These are phyloP conservation scores for Oxyria digyna DNA, from an alignment of 148 eudicot species.

Conservation along the genomic window DNA sequence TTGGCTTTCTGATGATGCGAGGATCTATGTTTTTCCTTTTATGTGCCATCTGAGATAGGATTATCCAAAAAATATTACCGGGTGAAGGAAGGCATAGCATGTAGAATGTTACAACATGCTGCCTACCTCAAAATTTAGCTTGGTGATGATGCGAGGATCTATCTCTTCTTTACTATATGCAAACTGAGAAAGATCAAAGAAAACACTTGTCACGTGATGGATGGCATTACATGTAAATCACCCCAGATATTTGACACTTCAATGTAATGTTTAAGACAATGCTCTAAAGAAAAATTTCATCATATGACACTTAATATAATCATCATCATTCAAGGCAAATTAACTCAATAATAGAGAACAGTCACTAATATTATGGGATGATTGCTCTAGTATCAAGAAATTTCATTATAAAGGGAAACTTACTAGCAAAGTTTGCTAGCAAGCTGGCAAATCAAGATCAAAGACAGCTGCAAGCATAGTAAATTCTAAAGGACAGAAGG, in stretches of 20 bases:
- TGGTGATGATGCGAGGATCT: slow-evolving; percentile 19
- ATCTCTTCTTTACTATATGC: slow-evolving; percentile 41
- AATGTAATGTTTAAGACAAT: neutral
- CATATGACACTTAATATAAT: no score
- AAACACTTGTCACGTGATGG: neutral
- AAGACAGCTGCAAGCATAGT: no score
- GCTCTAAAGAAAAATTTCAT: no score
- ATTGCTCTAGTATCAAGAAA: no score
- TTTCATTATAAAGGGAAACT: no score
- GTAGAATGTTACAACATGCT: neutral
- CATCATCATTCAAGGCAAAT: no score
- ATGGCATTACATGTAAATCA: neutral
- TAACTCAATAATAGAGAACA: no score
- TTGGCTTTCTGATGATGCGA: neutral
- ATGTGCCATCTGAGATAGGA: neutral
- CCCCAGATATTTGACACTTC: neutral
- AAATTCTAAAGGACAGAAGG: no score
- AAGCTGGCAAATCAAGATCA: no score
- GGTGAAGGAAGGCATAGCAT: neutral
- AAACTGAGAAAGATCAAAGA: slow-evolving; percentile 21
- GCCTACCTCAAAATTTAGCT: slow-evolving; percentile 17
- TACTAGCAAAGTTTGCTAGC: no score
- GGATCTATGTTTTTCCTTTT: neutral
- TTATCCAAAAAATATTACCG: neutral
- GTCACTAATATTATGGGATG: no score